A percentile compares a stretch with the other conserved stretches of the same genome.
Conservation (phyloP, 805 yeast species). For the Helenozyma baotianmanensis region DNA sequence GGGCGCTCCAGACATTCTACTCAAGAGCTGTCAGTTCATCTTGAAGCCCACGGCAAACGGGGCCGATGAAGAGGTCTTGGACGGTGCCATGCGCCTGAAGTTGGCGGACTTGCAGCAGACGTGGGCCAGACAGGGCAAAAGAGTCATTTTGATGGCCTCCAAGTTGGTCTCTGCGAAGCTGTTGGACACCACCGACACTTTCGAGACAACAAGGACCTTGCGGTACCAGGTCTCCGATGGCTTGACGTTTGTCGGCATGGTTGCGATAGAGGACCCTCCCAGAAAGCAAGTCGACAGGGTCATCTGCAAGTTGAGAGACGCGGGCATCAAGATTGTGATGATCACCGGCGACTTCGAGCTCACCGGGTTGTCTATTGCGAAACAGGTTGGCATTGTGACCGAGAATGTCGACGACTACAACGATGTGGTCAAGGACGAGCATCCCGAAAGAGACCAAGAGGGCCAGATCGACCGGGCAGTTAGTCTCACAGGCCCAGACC, state of each 20-base stretch:
- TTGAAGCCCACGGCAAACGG: conserved; percentile 4
- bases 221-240: conserved; percentile 12
- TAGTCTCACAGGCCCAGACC: conserved; percentile 30
- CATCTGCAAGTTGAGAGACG: conserved; percentile 27
- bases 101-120: conserved; percentile 23
- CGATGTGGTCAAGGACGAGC: conserved; percentile 14
- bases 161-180: conserved; percentile 16
- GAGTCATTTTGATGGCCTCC: conserved; percentile 28
- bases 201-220: conserved; percentile 11
- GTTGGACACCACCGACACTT: conserved; percentile 8
- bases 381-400: conserved; percentile 35
- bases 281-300: conserved; percentile 32
- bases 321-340: conserved; percentile 41
- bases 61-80: conserved; percentile 11
- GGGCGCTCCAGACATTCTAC: conserved; percentile 45
- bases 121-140: conserved; percentile 36
- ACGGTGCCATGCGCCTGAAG: conserved; percentile 11
- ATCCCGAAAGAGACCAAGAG: too few relatives aligned
- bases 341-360: conserved; percentile 52
- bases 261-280: conserved; percentile 44
- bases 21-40: conserved; percentile 24
- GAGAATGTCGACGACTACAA: conserved; percentile 18
- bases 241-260: conserved; percentile 31
- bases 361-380: conserved; percentile 49
- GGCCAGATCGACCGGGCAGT: conserved; percentile 21